These are phyloP conservation scores for Massarina eburnea DNA, from an alignment of 2,329 filamentous ascomycete genomes.

Conservation along the genomic window DNA sequence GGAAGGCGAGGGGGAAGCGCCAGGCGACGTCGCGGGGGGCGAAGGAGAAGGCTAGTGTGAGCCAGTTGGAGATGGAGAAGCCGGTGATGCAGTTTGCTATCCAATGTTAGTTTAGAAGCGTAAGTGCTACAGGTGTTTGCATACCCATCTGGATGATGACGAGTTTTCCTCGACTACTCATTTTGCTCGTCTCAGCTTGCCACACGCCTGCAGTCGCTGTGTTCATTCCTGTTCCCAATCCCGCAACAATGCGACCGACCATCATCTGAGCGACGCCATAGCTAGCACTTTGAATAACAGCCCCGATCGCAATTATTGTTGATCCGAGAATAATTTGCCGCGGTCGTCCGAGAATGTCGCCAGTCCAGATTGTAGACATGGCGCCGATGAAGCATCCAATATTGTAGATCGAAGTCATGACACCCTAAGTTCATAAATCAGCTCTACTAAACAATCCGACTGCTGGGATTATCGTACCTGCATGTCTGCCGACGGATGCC, in stretches of 20 bases:
- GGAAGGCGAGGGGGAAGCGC: conserved; percentile 57
- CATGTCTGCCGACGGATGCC: conserved; percentile 32
- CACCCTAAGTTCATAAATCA: conserved; percentile 23
- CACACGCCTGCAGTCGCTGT: conserved; percentile 54
- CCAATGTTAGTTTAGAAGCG: background rate
- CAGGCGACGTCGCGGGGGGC: conserved; percentile 38
- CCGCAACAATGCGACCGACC: conserved; percentile 46
- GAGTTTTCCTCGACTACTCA: conserved; percentile 49
- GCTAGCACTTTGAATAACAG: conserved; percentile 41
- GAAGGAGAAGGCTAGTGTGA: conserved; percentile 48
- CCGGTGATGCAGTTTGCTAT: conserved; percentile 47
- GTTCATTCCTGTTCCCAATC: conserved; percentile 51
- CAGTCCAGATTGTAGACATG: conserved; percentile 49
- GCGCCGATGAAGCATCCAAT: conserved; percentile 51
- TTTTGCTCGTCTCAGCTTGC: conserved; percentile 52
- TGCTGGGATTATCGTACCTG: conserved; percentile 7
- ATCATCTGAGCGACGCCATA: conserved; percentile 43
- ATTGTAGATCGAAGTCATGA: conserved; percentile 46
- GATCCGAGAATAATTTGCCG: conserved; percentile 61
- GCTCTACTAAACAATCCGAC: background rate
- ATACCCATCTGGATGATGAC: conserved; percentile 50
- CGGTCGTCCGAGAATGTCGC: conserved; percentile 61
- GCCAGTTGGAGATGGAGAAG: conserved; percentile 48
- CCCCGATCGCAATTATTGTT: conserved; percentile 42
- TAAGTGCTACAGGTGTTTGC: background rate